These are phyloP conservation scores for Fraxinus paxiana DNA, from an alignment of 305 asterid species.

Conservation along the genomic window DNA sequence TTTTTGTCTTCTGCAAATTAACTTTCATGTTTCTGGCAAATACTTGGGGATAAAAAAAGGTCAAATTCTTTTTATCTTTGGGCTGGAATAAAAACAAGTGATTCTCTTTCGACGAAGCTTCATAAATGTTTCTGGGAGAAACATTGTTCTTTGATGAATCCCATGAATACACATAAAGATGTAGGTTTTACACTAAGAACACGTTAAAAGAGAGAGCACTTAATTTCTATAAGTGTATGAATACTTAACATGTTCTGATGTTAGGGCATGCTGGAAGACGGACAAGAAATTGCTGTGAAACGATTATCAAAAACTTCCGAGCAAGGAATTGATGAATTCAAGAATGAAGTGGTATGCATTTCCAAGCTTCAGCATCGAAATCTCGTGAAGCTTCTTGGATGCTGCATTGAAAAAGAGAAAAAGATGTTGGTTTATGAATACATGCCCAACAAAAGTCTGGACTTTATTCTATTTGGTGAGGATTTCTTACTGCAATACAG, in stretches of 20 bases:
- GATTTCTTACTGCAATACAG: neutral
- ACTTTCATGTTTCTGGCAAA: neutral
- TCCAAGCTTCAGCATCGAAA: slow-evolving; percentile 42
- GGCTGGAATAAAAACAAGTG: neutral
- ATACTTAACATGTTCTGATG: neutral
- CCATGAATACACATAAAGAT: neutral
- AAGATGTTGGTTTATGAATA: slow-evolving; percentile 36
- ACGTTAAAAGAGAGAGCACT: neutral
- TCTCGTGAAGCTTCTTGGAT: slow-evolving; percentile 41
- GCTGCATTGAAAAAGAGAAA: slow-evolving; percentile 30
- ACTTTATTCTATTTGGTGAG: slow-evolving; percentile 32
- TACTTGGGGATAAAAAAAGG: neutral
- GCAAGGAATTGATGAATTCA: slow-evolving; percentile 40
- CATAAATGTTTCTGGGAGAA: neutral
- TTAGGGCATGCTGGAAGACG: slow-evolving; percentile 31
- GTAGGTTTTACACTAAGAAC: neutral
- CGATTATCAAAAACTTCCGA: slow-evolving; percentile 30
- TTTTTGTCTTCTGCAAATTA: neutral
- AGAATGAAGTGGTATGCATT: slow-evolving; percentile 31
- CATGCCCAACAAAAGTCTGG: slow-evolving; percentile 38
- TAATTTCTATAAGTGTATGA: neutral
- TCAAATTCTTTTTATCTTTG: neutral
- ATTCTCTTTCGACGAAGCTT: neutral
- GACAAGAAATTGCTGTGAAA: slow-evolving; percentile 37
- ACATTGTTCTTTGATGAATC: neutral